phyloP scores from a whole-genome alignment of 2,329 filamentous ascomycete species.

The Ceratocystis harringtonii region DNA sequence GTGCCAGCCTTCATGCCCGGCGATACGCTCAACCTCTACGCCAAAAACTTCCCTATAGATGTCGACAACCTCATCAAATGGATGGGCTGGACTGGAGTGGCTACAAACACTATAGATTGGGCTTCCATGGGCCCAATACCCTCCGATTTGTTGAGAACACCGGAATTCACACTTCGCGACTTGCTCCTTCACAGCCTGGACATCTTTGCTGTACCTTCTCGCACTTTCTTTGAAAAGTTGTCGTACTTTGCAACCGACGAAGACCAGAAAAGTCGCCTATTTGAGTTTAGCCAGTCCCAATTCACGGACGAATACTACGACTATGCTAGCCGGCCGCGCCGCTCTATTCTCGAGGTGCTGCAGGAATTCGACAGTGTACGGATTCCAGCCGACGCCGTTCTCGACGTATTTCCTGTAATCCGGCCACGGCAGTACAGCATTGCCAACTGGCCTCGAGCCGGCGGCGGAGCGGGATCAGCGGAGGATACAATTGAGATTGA shows the following conservation, averaged over 20 bases:
- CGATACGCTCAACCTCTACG: conserved; percentile 66
- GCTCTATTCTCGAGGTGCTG: conserved; percentile 82
- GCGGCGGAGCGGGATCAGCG: neutral
- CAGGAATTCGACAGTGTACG: conserved; percentile 77
- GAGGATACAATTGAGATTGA: conserved; percentile 28
- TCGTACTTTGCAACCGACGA: conserved; percentile 57
- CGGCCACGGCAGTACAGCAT: conserved; percentile 92
- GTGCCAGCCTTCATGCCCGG: conserved; percentile 45
- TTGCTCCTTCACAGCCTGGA: conserved; percentile 75
- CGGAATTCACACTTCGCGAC: conserved; percentile 46
- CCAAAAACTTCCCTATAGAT: conserved; percentile 72
- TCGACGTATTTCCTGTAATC: conserved; percentile 63
- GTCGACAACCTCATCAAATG: conserved; percentile 63
- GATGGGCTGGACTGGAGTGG: conserved; percentile 63
- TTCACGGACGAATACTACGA: conserved; percentile 88
- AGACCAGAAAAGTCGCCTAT: conserved; percentile 63
- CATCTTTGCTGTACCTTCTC: conserved; percentile 74
- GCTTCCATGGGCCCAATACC: conserved; percentile 5
- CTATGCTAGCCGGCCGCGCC: conserved; percentile 78
- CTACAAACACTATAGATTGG: conserved; percentile 48
- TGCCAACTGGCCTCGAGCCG: conserved; percentile 43
- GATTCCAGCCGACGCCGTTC: conserved; percentile 58
- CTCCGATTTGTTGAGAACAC: conserved; percentile 4
- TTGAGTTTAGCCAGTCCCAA: conserved; percentile 67
- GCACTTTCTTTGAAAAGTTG: conserved; percentile 69